These are phyloP conservation scores for Aureoboletus auriporus DNA, from an alignment of 768 basidiomycete genomes.

Conservation along the genomic window DNA sequence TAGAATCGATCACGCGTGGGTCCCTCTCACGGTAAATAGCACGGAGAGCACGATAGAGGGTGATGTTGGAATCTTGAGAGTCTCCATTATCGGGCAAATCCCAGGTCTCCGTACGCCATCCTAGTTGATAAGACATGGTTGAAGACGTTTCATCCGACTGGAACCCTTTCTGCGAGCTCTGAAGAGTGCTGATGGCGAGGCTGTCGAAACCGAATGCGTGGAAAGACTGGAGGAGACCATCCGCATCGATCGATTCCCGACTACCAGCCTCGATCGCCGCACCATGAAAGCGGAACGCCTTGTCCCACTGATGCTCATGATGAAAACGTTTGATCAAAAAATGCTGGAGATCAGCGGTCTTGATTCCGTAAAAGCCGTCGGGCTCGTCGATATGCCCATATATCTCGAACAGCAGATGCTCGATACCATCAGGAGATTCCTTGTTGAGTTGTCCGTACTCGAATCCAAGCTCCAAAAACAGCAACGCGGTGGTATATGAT, in stretches of 20 bases:
- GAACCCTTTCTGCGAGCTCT: conserved; percentile 35
- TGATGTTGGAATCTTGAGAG: conserved; percentile 44
- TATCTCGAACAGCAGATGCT: conserved; percentile 83
- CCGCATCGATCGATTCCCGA: conserved; percentile 39
- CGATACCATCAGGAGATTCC: conserved; percentile 36
- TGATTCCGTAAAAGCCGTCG: conserved; percentile 96
- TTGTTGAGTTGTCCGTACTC: conserved; percentile 39
- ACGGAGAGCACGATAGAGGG: conserved; percentile 76
- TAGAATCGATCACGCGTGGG: conserved; percentile 39
- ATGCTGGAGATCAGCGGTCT: conserved; percentile 67
- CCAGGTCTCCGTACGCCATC: conserved; percentile 95
- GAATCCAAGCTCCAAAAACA: conserved; percentile 80
- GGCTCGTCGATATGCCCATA: conserved; percentile 96
- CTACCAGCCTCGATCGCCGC: conserved; percentile 69
- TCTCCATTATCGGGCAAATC: conserved; percentile 70
- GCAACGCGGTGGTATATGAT: conserved; percentile 83
- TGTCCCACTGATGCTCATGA: conserved; percentile 91
- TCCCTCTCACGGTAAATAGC: conserved; percentile 81
- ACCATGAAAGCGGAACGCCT: conserved; percentile 87
- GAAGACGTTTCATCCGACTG: conserved; percentile 31
- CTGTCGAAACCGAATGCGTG: conserved; percentile 88
- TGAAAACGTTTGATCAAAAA: conserved; percentile 84
- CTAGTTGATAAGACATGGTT: conserved; percentile 70
- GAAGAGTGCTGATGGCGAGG: conserved; percentile 72
- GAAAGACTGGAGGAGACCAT: conserved; percentile 74